Evolutionary conservation across 1,284 basidiomycete genomes (phyloP), one percentile per base, ranked within the genome.

Genomic region (Cystobasidium slooffiae): DNA sequence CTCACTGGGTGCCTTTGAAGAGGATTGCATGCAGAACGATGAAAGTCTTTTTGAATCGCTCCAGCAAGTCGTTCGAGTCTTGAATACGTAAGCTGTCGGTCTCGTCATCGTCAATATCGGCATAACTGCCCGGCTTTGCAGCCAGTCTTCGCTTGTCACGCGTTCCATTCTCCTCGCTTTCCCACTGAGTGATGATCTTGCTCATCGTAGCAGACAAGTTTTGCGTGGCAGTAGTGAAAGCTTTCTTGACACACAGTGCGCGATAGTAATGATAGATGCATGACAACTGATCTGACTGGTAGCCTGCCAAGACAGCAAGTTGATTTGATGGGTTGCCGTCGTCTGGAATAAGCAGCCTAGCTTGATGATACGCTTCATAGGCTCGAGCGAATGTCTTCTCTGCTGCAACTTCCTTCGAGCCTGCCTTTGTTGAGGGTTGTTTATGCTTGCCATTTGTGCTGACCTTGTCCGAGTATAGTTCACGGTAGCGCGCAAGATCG

Each of bases 401-500:
- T 87, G 86, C 72, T 75, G 75, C 68, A 44, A 46, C 65, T 62
- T 70, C 51, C 64, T 77, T 43, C 88, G 43, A 18, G 31, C 70
- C 66, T 43, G 44, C 46, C 39, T 31, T 31, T 31, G 8, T 65
- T 46, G 56, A 20, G 14, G 14, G 24, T 24, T 58, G 22, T 31
- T 49, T 49, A 18, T 49, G 77, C 46, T 82, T 81, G 24, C 76
- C 77, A 44, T 55, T 47, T 46, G 61, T 64, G n/a, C 12, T 62
- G 51, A 46, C 24, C 39, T 55, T 75, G 61, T 56, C 68, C 9
- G 49, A 53, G 80, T 95, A 95, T 75, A 92, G 88, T 80, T 98
- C 95, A 75, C 91, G 87, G 83, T 99, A 99, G 44, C 96, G 87
- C 76, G 93, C 92, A 58, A 99, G 88, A 81, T 99, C 96, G 18